These are phyloP conservation scores for Euphorbia corollata DNA, from an alignment of 441 rosid genomes.

Conservation along the genomic window DNA sequence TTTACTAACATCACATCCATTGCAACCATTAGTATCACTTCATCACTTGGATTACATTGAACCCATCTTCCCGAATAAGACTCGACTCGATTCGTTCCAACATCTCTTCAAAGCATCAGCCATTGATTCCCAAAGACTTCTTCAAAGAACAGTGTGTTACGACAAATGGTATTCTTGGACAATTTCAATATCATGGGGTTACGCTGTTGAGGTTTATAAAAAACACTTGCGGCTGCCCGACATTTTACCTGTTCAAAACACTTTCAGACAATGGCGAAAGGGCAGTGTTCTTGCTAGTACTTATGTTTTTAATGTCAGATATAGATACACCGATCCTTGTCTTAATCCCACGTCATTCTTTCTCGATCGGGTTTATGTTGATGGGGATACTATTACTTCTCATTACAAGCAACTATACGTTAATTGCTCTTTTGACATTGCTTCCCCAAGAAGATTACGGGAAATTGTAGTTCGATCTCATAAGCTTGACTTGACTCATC, in stretches of 20 bases:
- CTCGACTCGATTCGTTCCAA: conserved; percentile 35
- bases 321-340: conserved; percentile 48
- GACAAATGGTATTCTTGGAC: conserved; percentile 82
- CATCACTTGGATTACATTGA: conserved; percentile 60
- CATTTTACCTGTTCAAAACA: conserved; percentile 42
- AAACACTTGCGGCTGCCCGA: conserved; percentile 43
- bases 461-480: conserved; percentile 57
- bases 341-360: conserved; percentile 62
- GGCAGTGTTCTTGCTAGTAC: conserved; percentile 28
- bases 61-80: conserved; percentile 77
- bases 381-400: conserved; percentile 25
- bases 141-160: conserved; percentile 85
- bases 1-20: conserved; percentile 62
- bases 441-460: conserved; percentile 50
- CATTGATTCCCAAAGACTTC: conserved; percentile 54
- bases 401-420: conserved; percentile 42
- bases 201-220: conserved; percentile 59
- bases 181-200: conserved; percentile 86
- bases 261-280: conserved; percentile 60
- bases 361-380: conserved; percentile 36
- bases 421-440: conserved; percentile 39
- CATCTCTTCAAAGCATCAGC: conserved; percentile 52
- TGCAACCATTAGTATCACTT: conserved; percentile 62
- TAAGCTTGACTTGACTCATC: conserved; percentile 43
- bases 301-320: conserved; percentile 54